phyloP scores from a whole-genome alignment of 257 asterid species.

The Anisodus acutangulus region DNA sequence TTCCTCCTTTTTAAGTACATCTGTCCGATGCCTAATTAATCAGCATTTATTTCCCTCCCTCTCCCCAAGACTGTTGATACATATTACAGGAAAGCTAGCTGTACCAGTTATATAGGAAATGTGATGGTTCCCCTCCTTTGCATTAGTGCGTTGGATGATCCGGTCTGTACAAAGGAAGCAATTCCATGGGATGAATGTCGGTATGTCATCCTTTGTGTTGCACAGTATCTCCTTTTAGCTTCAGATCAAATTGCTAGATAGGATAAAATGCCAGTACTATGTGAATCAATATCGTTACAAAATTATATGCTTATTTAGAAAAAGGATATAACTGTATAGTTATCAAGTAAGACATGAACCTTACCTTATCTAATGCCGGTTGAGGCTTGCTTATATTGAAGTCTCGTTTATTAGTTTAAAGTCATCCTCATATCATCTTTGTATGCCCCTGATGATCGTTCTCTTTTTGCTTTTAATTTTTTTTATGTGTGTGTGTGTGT shows the following conservation, averaged over 20 bases:
- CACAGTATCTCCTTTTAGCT: background rate
- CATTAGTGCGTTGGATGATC: constrained; percentile 84
- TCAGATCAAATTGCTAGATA: background rate
- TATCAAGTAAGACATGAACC: background rate
- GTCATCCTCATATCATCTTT: background rate
- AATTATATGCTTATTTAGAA: background rate
- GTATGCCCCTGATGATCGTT: background rate
- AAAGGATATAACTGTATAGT: background rate
- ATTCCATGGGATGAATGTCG: constrained; percentile 96
- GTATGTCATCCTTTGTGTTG: constrained; percentile 38
- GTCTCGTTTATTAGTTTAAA: background rate
- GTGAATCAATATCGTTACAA: background rate
- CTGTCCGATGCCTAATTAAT: background rate
- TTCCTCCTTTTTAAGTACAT: background rate
- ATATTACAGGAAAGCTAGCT: constrained; percentile 78
- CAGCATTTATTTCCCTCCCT: background rate
- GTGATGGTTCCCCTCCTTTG: constrained; percentile 91
- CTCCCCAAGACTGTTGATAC: constrained; percentile 79
- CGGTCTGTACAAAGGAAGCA: constrained; percentile 90
- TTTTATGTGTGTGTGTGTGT: background rate
- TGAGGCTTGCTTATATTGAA: constrained; percentile 11
- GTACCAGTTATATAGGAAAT: constrained; percentile 68
- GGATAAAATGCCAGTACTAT: background rate
- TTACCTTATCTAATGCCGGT: background rate
- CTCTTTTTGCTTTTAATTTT: background rate